Percentiles rank a stretch among this genome's conserved stretches.
These are phyloP conservation scores for Prunus mongolica DNA, from an alignment of 306 rosid genomes.

Conservation along the genomic window DNA sequence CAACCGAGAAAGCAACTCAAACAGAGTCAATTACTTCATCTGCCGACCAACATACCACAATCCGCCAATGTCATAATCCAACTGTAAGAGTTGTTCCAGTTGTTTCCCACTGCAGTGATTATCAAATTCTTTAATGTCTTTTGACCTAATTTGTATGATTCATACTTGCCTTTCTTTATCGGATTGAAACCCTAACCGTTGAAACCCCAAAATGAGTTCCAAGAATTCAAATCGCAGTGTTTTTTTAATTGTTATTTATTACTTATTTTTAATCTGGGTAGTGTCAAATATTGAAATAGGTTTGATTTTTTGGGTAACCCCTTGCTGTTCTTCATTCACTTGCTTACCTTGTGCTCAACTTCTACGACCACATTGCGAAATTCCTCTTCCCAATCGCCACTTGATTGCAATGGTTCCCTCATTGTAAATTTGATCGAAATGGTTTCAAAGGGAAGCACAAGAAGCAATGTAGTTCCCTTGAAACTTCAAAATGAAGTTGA, in stretches of 20 bases:
- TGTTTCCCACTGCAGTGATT: not conserved
- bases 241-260: not conserved
- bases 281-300: not conserved
- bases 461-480: not conserved
- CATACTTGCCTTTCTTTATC: not conserved
- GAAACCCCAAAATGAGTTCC: not conserved
- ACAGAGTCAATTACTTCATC: not conserved
- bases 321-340: too few species aligned
- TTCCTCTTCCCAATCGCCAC: not conserved
- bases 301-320: not conserved
- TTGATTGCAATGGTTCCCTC: not conserved
- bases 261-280: not conserved
- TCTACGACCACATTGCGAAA: not conserved
- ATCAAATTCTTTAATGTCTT: not conserved
- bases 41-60: not conserved
- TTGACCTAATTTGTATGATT: not conserved
- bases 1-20: not conserved
- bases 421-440: not conserved
- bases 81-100: not conserved
- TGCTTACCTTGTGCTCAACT: not conserved
- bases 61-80: not conserved
- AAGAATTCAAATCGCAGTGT: not conserved
- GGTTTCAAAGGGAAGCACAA: constrained; percentile 1
- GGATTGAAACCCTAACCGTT: not conserved
- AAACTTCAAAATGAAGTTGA: constrained; percentile 1